A percentile compares a stretch with the other conserved stretches of the same genome.
Evolutionary conservation across 768 basidiomycete genomes (phyloP).

Genomic region (Pisolithus tinctorius): DNA sequence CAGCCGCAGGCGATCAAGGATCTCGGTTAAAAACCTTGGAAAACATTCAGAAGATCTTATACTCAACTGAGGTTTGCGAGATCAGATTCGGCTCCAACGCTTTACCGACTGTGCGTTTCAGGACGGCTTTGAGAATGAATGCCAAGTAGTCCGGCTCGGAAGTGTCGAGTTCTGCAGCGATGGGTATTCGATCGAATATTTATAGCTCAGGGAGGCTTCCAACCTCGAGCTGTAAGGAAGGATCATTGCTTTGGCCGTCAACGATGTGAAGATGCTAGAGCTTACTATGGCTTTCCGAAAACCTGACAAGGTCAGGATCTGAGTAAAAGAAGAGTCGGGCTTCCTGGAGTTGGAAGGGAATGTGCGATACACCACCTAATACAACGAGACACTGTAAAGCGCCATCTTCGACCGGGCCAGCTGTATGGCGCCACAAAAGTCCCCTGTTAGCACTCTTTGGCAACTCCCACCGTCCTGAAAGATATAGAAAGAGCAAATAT

Average conservation of each 20-base stretch:
- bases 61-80: constrained; percentile 80
- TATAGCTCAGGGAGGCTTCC: constrained; percentile 36
- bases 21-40: constrained; percentile 56
- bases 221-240: constrained; percentile 19
- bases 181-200: constrained; percentile 39
- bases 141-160: constrained; percentile 22
- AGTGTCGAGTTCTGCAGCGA: constrained; percentile 31
- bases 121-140: constrained; percentile 73
- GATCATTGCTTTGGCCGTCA: constrained; percentile 18
- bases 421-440: constrained; percentile 42
- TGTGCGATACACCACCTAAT: constrained; percentile 31
- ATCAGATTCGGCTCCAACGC: not conserved
- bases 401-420: constrained; percentile 35
- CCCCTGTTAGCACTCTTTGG: constrained; percentile 17
- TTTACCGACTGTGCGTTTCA: constrained; percentile 26
- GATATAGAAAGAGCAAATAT: constrained; percentile 40
- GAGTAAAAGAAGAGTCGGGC: constrained; percentile 29
- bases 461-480: constrained; percentile 26
- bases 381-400: constrained; percentile 40
- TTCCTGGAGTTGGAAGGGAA: constrained; percentile 37
- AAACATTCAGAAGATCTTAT: constrained; percentile 88
- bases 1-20: constrained; percentile 42
- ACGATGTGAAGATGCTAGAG: constrained; percentile 33
- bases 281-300: constrained; percentile 40
- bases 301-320: constrained; percentile 40